Conservation (phyloP, 1,284 basidiomycete species). For the Microbotryum scabiosae region DNA sequence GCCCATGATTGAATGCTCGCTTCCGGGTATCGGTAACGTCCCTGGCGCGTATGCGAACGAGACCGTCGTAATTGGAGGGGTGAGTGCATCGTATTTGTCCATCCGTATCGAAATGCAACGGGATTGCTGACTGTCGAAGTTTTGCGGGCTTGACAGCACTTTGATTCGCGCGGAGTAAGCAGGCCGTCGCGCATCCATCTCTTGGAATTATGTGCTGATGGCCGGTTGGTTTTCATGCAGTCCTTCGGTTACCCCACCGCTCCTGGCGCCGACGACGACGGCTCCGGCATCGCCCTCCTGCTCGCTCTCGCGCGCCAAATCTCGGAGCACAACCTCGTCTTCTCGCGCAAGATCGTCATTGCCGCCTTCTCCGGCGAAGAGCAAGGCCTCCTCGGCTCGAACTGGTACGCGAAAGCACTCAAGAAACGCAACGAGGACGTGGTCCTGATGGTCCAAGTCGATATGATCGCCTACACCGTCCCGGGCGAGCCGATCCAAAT, state of each 20-base stretch:
- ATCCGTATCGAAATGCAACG: conserved; percentile 36
- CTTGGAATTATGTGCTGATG: background rate
- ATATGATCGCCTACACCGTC: conserved; percentile 29
- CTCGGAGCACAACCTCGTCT: conserved; percentile 12
- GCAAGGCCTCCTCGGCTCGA: conserved; percentile 33
- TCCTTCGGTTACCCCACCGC: conserved; percentile 31
- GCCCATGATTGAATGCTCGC: conserved; percentile 24
- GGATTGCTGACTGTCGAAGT: conserved; percentile 16
- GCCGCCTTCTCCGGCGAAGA: conserved; percentile 40
- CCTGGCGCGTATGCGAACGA: conserved; percentile 16
- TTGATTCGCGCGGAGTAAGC: conserved; percentile 26
- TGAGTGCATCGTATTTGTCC: background rate
- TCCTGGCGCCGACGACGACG: conserved; percentile 31
- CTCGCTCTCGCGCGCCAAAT: conserved; percentile 36
- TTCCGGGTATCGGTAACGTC: conserved; percentile 10
- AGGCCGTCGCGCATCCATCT: background rate
- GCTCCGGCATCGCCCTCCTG: conserved; percentile 32
- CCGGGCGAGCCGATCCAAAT: conserved; percentile 37
- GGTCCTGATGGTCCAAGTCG: conserved; percentile 23
- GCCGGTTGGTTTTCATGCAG: background rate
- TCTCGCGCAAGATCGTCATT: conserved; percentile 33
- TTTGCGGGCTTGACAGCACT: conserved; percentile 6
- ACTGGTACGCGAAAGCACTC: conserved; percentile 20
- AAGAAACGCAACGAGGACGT: conserved; percentile 16
- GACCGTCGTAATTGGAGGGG: conserved; percentile 35